Percentiles rank a stretch among this genome's conserved stretches.
These are phyloP conservation scores for Psidium guajava DNA, from an alignment of 345 rosid species.

Conservation along the genomic window DNA sequence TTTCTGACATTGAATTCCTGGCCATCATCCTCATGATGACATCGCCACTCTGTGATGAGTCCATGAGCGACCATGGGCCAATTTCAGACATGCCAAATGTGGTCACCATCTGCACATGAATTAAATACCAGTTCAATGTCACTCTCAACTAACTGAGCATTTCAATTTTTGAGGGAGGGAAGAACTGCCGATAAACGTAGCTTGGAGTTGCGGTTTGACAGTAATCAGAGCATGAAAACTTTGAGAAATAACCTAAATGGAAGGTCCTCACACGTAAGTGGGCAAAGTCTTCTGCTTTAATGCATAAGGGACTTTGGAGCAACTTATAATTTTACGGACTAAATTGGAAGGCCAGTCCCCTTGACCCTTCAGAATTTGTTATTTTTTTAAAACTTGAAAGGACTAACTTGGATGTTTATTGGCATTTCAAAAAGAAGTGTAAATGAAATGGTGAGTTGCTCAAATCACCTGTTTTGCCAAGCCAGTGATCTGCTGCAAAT, in stretches of 20 bases:
- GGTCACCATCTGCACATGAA: slow-evolving; percentile 70
- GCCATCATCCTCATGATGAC: slow-evolving; percentile 99
- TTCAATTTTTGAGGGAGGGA: background rate
- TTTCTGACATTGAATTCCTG: slow-evolving; percentile 96
- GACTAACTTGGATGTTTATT: background rate
- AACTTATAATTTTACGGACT: background rate
- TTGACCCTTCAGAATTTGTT: background rate
- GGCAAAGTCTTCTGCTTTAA: background rate
- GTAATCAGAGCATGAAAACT: background rate
- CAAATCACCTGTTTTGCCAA: slow-evolving; percentile 73
- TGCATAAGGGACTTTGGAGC: background rate
- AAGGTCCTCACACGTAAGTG: background rate
- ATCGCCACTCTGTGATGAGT: slow-evolving; percentile 62
- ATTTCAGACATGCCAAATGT: slow-evolving; percentile 98
- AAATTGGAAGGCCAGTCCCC: background rate
- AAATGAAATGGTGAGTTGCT: background rate
- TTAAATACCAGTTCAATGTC: background rate
- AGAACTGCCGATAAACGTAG: background rate
- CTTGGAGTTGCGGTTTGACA: background rate
- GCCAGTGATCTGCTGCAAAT: slow-evolving; percentile 92
- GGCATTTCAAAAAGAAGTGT: background rate
- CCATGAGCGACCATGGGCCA: slow-evolving; percentile 98
- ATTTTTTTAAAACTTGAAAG: background rate
- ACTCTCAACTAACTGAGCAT: background rate
- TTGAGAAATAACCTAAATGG: background rate